phyloP scores from a whole-genome alignment of 2,329 filamentous ascomycete species.

The Fusarium sp. region DNA sequence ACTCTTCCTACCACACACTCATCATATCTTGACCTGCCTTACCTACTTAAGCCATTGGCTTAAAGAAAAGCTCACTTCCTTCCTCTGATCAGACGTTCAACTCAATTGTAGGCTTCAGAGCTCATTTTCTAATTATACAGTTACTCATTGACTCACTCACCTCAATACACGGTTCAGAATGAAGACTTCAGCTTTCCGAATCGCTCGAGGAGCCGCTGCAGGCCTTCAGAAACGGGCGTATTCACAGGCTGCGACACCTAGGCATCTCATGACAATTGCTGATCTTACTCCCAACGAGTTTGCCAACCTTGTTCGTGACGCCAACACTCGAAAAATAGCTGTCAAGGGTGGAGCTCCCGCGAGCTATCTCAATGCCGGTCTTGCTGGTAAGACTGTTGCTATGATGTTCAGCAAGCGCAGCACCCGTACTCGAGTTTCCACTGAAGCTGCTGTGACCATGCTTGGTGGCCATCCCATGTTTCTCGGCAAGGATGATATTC shows the following conservation, averaged over 20 bases:
- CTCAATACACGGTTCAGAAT: slow-evolving; percentile 37
- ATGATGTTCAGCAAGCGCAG: slow-evolving; percentile 98
- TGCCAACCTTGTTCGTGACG: slow-evolving; percentile 83
- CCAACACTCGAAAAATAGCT: slow-evolving; percentile 75
- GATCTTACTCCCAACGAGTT: slow-evolving; percentile 86
- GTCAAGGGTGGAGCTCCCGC: slow-evolving; percentile 73
- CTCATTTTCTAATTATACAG: background rate
- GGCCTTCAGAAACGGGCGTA: slow-evolving; percentile 55
- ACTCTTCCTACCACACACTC: slow-evolving; percentile 27
- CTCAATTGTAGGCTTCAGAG: background rate
- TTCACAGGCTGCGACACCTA: slow-evolving; percentile 60
- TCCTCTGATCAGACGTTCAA: slow-evolving; percentile 1
- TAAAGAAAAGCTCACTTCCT: slow-evolving; percentile 12
- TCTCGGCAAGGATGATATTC: slow-evolving; percentile 93
- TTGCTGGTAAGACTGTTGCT: slow-evolving; percentile 84
- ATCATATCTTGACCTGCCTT: slow-evolving; percentile 14
- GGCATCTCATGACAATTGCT: slow-evolving; percentile 91
- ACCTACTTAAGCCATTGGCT: slow-evolving; percentile 18
- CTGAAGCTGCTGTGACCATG: slow-evolving; percentile 87
- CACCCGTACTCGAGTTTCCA: slow-evolving; percentile 92
- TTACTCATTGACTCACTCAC: background rate
- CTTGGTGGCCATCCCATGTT: slow-evolving; percentile 98
- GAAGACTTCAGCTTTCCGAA: slow-evolving; percentile 47
- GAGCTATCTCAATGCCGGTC: slow-evolving; percentile 64
- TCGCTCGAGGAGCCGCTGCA: slow-evolving; percentile 47